Conservation (phyloP, 371 early-diverging fungal genomes). For the Apophysomyces elegans region DNA sequence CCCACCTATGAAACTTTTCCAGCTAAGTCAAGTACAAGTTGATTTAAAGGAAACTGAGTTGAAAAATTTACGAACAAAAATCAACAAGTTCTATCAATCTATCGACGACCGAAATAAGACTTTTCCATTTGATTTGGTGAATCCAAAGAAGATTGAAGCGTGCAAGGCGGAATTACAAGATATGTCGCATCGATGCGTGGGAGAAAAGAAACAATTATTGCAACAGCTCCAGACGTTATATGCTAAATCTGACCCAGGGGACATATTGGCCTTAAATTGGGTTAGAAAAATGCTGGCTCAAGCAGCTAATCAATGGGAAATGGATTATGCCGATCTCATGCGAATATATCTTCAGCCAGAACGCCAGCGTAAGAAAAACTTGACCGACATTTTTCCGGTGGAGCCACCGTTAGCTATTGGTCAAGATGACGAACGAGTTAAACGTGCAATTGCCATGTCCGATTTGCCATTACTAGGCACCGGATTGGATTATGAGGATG, state of each 20-base stretch:
- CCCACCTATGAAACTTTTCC: conserved; percentile 80
- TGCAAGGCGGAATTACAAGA: conserved; percentile 69
- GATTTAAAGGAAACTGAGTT: conserved; percentile 69
- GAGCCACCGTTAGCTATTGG: conserved; percentile 36
- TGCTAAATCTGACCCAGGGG: conserved; percentile 74
- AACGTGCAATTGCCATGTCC: conserved; percentile 40
- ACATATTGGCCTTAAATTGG: conserved; percentile 79
- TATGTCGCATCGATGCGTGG: conserved; percentile 66
- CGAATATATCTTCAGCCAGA: conserved; percentile 80
- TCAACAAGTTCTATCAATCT: conserved; percentile 77
- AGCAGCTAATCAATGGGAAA: conserved; percentile 83
- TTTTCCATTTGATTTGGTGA: conserved; percentile 70
- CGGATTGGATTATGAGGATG: conserved; percentile 34
- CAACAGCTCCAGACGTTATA: conserved; percentile 84
- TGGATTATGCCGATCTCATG: conserved; percentile 78
- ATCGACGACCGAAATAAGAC: conserved; percentile 68
- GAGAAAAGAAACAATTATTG: conserved; percentile 80
- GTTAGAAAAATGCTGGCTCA: conserved; percentile 77
- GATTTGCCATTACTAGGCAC: conserved; percentile 50
- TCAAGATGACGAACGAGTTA: conserved; percentile 42
- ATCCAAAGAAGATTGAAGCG: conserved; percentile 63
- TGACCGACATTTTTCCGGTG: conserved; percentile 69
- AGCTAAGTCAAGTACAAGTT: conserved; percentile 61
- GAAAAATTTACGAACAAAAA: conserved; percentile 60
- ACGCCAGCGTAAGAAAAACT: conserved; percentile 68